Evolutionary conservation across 164 flowering plant genomes (phyloP).

Genomic region (Magnolia kwangsiensis): DNA sequence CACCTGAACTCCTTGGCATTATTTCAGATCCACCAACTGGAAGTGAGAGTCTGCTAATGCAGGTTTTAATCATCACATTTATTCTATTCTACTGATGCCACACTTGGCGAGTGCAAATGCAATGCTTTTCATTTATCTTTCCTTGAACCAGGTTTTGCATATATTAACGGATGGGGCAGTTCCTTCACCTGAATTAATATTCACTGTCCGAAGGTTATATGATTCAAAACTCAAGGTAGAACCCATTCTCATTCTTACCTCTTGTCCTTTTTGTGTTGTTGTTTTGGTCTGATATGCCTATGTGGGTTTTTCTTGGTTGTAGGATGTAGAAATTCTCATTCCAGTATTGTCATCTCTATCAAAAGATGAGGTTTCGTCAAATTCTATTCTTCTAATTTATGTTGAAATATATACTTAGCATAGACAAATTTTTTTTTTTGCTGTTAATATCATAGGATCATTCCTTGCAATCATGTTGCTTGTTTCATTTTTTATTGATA

Average conservation of each 20-base stretch:
- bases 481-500: too few species aligned
- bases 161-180: conserved; percentile 72
- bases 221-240: conserved; percentile 74
- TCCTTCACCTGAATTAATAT: conserved; percentile 70
- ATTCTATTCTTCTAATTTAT: not conserved
- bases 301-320: conserved; percentile 25
- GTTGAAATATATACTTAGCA: not conserved
- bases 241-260: not conserved
- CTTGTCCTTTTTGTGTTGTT: not conserved
- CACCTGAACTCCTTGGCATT: conserved; percentile 73
- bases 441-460: not conserved
- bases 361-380: conserved; percentile 72
- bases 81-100: not conserved
- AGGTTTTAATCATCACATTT: conserved; percentile 41
- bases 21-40: conserved; percentile 88
- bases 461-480: too few species aligned
- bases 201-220: conserved; percentile 59
- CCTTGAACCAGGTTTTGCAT: conserved; percentile 63
- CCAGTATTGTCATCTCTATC: conserved; percentile 70
- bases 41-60: conserved; percentile 74
- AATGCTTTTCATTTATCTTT: not conserved
- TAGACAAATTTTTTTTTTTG: not conserved
- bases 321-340: conserved; percentile 83
- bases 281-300: not conserved
- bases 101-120: conserved; percentile 4